Conservation (phyloP, 2,329 filamentous ascomycete species). For the Dothidotthia symphoricarpi region DNA sequence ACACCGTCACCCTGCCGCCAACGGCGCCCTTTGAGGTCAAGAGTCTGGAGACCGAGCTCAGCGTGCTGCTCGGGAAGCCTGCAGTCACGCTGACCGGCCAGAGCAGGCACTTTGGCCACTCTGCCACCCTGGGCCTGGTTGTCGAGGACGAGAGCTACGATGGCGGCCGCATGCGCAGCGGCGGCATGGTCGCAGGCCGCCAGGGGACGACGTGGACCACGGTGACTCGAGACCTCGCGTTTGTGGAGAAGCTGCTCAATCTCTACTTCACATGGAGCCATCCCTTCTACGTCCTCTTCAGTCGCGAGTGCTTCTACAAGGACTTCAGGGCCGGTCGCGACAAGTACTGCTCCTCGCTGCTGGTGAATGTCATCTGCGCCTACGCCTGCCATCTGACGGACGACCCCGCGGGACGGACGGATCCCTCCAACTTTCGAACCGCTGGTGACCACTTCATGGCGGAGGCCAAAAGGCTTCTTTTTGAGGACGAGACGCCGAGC, state of each 20-base stretch:
- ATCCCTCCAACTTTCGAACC: constrained; percentile 60
- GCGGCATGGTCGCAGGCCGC: constrained; percentile 14
- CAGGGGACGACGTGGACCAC: constrained; percentile 55
- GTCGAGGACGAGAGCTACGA: constrained; percentile 36
- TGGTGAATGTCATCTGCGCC: constrained; percentile 65
- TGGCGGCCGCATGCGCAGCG: constrained; percentile 13
- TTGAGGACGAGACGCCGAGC: constrained; percentile 57
- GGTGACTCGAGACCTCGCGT: constrained; percentile 56
- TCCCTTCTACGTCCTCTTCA: constrained; percentile 70
- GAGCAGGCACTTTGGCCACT: constrained; percentile 41
- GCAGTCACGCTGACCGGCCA: constrained; percentile 34
- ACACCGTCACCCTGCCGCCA: constrained; percentile 39
- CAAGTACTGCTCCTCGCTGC: constrained; percentile 66
- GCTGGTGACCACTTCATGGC: constrained; percentile 74
- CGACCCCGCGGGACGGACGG: constrained; percentile 61
- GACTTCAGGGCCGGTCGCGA: constrained; percentile 62
- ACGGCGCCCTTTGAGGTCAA: constrained; percentile 21
- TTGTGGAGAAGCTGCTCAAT: constrained; percentile 63
- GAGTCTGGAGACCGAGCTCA: constrained; percentile 38
- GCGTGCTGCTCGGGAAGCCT: constrained; percentile 40
- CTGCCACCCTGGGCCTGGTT: constrained; percentile 39
- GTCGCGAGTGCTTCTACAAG: constrained; percentile 66
- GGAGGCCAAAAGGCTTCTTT: constrained; percentile 63
- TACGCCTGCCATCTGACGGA: constrained; percentile 68
- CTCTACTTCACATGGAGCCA: constrained; percentile 73